phyloP scores from a whole-genome alignment of 495 filamentous ascomycete species.

The Aspergillus mulundensis region DNA sequence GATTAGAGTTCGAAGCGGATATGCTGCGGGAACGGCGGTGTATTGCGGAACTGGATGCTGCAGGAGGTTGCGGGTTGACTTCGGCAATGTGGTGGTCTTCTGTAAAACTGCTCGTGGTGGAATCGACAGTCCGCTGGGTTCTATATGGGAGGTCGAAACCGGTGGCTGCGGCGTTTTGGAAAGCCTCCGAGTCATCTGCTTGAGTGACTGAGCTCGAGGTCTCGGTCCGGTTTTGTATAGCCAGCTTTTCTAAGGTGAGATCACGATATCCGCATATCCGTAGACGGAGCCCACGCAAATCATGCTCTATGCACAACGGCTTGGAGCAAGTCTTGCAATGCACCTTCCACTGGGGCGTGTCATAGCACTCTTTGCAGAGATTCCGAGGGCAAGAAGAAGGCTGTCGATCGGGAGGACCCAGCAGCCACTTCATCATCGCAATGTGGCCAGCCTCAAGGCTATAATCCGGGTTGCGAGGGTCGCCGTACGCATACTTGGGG shows the following conservation, averaged over 20 bases:
- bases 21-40: slow-evolving; percentile 26
- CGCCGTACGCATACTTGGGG: slow-evolving; percentile 42
- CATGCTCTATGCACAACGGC: slow-evolving; percentile 58
- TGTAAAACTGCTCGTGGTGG: slow-evolving; percentile 40
- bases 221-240: slow-evolving; percentile 30
- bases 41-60: slow-evolving; percentile 16
- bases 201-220: slow-evolving; percentile 4
- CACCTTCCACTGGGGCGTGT: slow-evolving; percentile 56
- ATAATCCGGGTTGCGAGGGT: slow-evolving; percentile 40
- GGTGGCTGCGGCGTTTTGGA: background rate
- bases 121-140: slow-evolving; percentile 30
- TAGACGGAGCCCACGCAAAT: slow-evolving; percentile 56
- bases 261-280: slow-evolving; percentile 58
- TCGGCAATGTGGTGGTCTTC: slow-evolving; percentile 35
- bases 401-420: slow-evolving; percentile 44
- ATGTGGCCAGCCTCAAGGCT: slow-evolving; percentile 45
- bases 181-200: slow-evolving; percentile 10
- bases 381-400: slow-evolving; percentile 53
- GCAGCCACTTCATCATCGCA: slow-evolving; percentile 48
- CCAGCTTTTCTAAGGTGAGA: slow-evolving; percentile 49
- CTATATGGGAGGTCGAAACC: slow-evolving; percentile 34
- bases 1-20: slow-evolving; percentile 39
- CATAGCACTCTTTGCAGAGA: slow-evolving; percentile 56
- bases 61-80: slow-evolving; percentile 13
- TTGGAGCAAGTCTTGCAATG: slow-evolving; percentile 55